Evolutionary conservation across 805 yeast genomes (phyloP), one percentile per base, ranked within the genome.

Genomic region (Metschnikowia kofuensis): DNA sequence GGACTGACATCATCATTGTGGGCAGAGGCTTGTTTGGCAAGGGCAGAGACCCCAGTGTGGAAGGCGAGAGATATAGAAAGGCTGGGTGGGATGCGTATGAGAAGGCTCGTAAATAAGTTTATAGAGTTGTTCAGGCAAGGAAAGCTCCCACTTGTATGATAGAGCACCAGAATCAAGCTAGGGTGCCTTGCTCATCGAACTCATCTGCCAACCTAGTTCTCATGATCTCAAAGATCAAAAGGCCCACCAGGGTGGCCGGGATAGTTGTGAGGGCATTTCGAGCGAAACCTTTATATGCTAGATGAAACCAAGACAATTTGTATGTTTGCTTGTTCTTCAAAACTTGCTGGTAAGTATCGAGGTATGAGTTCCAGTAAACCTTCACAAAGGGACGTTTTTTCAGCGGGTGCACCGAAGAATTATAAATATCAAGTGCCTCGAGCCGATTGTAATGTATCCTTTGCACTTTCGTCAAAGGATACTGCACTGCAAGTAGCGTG

Each of bases 11-110:
- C 44, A 91, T 94, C 50, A 94, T 94, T 65, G 99, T 94, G n/a
- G 99, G 99, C 10, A 82, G 99, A 69, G 99, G 99, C 0, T 75
- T 94, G 48, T 90, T 87, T 65, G 98, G 94, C 12, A 87, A 89
- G 61, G 97, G 96, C 16, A 84, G 98, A 70, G 96, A 92, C 64
- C 96, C 97, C 7, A 75, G 75, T 1, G 86, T 74, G 12, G 97
- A 94, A 69, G 95, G 96, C 38, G 79, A 83, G 61, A 80, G 99
- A 62, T 94, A 94, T 69, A 82, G 86, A 69, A 78, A 79, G 48
- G 98, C 98, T 13, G 98, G 98, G 6, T 94, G 99, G 99, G 77
- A 79, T 28, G 96, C 98, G 6, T 94, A 92, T 63, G 63, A 77
- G 59, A 74, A 75, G 44, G 40, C 49, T 8, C 51, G 48, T 14